These are phyloP conservation scores for Effrenium voratum DNA, from an alignment of 73 alveolate species.

Conservation along the genomic window DNA sequence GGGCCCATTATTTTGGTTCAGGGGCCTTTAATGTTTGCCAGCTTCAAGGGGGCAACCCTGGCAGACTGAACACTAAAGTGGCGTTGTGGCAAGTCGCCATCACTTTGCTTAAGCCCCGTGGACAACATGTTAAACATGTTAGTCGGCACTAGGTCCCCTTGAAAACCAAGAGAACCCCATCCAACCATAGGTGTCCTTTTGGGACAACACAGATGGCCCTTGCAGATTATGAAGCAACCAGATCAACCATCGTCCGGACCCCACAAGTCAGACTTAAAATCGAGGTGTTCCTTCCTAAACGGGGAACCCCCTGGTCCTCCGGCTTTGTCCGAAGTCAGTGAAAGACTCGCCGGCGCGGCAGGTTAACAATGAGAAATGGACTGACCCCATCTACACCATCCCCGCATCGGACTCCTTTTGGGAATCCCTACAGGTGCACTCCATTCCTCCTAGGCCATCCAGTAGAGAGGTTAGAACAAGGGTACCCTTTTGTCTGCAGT, in stretches of 20 bases:
- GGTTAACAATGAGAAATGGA: too few species aligned
- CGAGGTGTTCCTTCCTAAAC: too few species aligned
- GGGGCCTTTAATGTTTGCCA: not conserved
- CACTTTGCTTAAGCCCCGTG: not conserved
- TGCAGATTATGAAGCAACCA: not conserved
- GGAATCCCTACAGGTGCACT: not conserved
- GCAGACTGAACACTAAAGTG: slow-evolving; percentile 24
- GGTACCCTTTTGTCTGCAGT: too few species aligned
- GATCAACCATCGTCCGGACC: not conserved
- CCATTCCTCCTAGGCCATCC: not conserved
- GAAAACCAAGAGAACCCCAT: not conserved
- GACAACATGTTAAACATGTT: not conserved
- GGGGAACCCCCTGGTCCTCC: too few species aligned
- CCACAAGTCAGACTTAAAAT: not conserved
- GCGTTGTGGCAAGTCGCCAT: not conserved
- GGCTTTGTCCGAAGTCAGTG: too few species aligned
- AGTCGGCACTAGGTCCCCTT: not conserved
- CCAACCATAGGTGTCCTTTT: not conserved
- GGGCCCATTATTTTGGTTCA: not conserved
- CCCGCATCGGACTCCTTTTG: too few species aligned
- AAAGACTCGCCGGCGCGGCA: too few species aligned
- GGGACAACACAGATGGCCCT: not conserved
- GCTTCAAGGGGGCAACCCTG: not conserved
- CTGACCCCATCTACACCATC: too few species aligned
- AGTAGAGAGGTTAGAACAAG: not conserved